These are phyloP conservation scores for Macadamia integrifolia DNA, from an alignment of 164 flowering plant genomes.

Conservation along the genomic window DNA sequence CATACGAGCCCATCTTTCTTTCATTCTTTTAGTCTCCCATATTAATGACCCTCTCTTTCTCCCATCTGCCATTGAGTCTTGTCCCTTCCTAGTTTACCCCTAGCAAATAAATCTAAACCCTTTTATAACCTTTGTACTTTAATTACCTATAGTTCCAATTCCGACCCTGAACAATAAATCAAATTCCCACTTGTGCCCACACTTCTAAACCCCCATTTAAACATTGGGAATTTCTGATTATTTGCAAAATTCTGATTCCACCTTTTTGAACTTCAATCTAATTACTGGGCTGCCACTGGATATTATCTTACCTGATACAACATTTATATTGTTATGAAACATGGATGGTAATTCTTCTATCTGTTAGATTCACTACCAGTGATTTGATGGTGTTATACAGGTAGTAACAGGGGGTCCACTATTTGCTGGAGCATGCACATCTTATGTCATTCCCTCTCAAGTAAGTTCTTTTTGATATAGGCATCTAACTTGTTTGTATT, in stretches of 20 bases:
- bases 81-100: no score
- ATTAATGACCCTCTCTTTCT: neutral
- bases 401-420: conserved; percentile 66
- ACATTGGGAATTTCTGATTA: neutral
- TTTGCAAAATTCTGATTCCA: neutral
- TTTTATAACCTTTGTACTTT: no score
- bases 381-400: conserved; percentile 24
- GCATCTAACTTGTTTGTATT: neutral
- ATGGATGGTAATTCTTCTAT: conserved; percentile 1
- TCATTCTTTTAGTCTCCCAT: neutral
- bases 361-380: neutral
- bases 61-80: no score
- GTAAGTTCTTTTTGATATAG: conserved; percentile 24
- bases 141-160: no score
- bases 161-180: no score
- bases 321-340: neutral
- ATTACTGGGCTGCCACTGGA: no score
- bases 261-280: neutral
- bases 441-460: conserved; percentile 63
- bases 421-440: conserved; percentile 77
- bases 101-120: no score
- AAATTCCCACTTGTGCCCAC: no score
- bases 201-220: neutral
- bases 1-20: no score
- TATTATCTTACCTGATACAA: no score